phyloP scores from a whole-genome alignment of 768 basidiomycete genomes.

The Gelatoporia subvermispora region DNA sequence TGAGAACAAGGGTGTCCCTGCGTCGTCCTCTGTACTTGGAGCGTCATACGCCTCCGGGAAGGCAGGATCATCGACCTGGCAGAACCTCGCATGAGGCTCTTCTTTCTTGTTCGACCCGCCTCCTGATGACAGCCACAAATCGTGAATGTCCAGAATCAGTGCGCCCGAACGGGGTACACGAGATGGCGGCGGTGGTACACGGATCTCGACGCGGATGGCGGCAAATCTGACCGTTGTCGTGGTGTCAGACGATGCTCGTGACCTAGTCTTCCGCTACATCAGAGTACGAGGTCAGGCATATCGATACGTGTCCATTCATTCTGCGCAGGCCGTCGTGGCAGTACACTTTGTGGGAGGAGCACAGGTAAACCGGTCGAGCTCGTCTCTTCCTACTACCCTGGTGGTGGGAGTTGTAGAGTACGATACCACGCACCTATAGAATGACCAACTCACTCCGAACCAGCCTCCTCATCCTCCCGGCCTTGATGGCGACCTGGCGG shows the following conservation, averaged over 20 bases:
- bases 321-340: too few relatives aligned
- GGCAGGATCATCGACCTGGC: slow-evolving; percentile 13
- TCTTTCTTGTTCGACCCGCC: slow-evolving; percentile 14
- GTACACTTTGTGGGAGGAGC: too few relatives aligned
- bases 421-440: too few relatives aligned
- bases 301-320: too few relatives aligned
- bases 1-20: slow-evolving; percentile 28
- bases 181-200: slow-evolving; percentile 55
- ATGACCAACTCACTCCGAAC: too few relatives aligned
- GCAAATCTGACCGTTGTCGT: slow-evolving; percentile 38
- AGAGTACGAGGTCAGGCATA: too few relatives aligned
- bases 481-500: too few relatives aligned
- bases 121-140: slow-evolving; percentile 36
- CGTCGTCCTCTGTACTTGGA: neutral
- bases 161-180: slow-evolving; percentile 59
- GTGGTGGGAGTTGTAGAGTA: too few relatives aligned
- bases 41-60: slow-evolving; percentile 1
- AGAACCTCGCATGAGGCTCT: slow-evolving; percentile 22
- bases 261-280: neutral
- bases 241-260: neutral
- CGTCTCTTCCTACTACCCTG: too few relatives aligned
- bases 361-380: too few relatives aligned
- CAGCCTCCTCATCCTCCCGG: too few relatives aligned
- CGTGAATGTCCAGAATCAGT: slow-evolving; percentile 58
- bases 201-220: slow-evolving; percentile 62